Conservation (phyloP, 352 stramenopile species). For the Pythium guiyangense region DNA sequence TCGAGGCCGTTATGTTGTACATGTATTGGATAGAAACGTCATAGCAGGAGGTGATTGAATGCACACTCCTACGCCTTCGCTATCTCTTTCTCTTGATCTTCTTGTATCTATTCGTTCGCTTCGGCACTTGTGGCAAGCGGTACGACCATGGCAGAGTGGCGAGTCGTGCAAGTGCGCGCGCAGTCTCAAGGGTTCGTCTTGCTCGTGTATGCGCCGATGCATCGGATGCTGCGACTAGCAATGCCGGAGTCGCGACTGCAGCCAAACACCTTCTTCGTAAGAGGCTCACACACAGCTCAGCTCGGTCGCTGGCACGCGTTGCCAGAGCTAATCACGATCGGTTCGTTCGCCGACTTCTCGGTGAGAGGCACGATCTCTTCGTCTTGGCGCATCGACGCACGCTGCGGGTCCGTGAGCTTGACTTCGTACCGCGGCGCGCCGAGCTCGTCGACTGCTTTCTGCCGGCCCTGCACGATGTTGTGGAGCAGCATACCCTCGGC, state of each 20-base stretch:
- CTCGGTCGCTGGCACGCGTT: constrained; percentile 67
- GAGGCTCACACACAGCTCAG: neutral
- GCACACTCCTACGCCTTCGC: no score
- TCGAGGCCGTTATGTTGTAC: no score
- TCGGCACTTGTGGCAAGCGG: no score
- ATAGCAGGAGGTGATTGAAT: no score
- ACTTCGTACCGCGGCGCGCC: constrained; percentile 56
- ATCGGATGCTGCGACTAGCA: no score
- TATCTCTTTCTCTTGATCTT: no score
- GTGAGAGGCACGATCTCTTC: constrained; percentile 80
- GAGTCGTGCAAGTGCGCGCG: no score
- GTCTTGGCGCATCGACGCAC: constrained; percentile 71
- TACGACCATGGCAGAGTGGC: no score
- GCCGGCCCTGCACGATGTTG: constrained; percentile 77
- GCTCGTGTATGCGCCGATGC: no score
- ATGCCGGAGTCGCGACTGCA: neutral
- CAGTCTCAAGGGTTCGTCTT: no score
- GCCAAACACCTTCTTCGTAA: neutral
- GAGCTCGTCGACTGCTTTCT: constrained; percentile 31
- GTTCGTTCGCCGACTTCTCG: constrained; percentile 62
- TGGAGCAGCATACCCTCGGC: constrained; percentile 82
- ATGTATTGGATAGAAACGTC: no score
- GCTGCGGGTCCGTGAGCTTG: constrained; percentile 76
- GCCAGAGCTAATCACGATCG: constrained; percentile 77
- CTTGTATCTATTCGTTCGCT: no score